Evolutionary conservation across 202 grass and related monocot genomes (phyloP).

Genomic region (Bolboschoenoplectus hybrid): DNA sequence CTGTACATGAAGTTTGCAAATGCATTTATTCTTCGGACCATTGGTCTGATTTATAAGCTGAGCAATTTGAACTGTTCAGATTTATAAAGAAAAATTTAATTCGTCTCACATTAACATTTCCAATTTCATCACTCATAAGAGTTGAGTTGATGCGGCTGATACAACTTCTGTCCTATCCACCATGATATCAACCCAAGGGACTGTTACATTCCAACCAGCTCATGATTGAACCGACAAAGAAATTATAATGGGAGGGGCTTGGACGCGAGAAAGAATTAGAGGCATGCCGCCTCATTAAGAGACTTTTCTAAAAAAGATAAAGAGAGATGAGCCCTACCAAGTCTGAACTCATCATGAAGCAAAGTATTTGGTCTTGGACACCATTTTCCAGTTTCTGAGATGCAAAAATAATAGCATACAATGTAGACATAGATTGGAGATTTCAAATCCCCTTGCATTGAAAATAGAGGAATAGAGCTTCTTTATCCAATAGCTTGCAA

Average conservation of each 20-base stretch:
- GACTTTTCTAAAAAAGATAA: background rate
- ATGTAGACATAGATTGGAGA: background rate
- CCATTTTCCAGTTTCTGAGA: background rate
- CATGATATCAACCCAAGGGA: too few relatives aligned
- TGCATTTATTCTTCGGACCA: too few relatives aligned
- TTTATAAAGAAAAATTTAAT: too few relatives aligned
- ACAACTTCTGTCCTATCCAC: too few relatives aligned
- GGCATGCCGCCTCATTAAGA: background rate
- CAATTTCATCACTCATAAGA: too few relatives aligned
- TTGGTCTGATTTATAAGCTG: too few relatives aligned
- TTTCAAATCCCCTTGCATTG: background rate
- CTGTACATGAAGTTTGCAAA: too few relatives aligned
- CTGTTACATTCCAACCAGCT: too few relatives aligned
- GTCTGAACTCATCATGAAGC: background rate
- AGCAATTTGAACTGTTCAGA: too few relatives aligned
- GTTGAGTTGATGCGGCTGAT: too few relatives aligned
- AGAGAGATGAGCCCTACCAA: background rate
- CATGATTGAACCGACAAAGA: background rate
- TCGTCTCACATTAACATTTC: too few relatives aligned
- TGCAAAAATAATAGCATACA: background rate
- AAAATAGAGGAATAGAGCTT: background rate
- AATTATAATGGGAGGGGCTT: background rate
- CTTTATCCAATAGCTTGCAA: background rate
- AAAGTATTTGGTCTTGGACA: slow-evolving; percentile 13
- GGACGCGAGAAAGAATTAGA: too few relatives aligned